phyloP scores from a whole-genome alignment of 148 eudicot genomes.

The Rhododendron simsii region DNA sequence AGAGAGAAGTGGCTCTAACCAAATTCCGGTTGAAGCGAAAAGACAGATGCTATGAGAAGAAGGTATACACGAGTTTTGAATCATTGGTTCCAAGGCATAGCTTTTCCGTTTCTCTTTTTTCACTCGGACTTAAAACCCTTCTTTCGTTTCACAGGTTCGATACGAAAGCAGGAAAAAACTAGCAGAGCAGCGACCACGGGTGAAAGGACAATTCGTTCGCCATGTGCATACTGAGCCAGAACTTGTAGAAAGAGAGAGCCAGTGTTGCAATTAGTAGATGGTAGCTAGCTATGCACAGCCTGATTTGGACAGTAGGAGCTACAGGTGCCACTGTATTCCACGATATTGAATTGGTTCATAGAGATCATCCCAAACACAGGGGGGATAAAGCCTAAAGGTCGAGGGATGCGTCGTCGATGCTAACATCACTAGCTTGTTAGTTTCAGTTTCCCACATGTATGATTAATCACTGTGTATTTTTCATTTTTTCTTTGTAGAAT shows the following conservation, averaged over 20 bases:
- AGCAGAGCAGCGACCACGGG: conserved; percentile 89
- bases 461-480: not conserved
- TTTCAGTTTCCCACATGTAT: conserved; percentile 8
- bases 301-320: not conserved
- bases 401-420: not conserved
- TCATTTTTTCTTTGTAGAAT: not conserved
- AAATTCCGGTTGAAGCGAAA: conserved; percentile 88
- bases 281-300: conserved; percentile 16
- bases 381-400: not conserved
- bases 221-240: conserved; percentile 56
- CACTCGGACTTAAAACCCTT: not conserved
- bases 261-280: conserved; percentile 23
- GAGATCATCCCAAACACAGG: not conserved
- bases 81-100: not conserved
- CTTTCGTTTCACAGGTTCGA: conserved; percentile 51
- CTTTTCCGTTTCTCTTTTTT: not conserved
- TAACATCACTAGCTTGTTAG: conserved; percentile 3
- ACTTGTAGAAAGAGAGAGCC: conserved; percentile 28
- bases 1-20: conserved; percentile 70
- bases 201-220: conserved; percentile 95
- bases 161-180: conserved; percentile 90
- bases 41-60: conserved; percentile 93
- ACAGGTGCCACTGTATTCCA: not conserved
- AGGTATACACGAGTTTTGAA: conserved; percentile 38
- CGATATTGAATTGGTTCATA: not conserved